A percentile compares a stretch with the other conserved stretches of the same genome.
phyloP scores from a whole-genome alignment of 768 basidiomycete species.

The Russula sp. region DNA sequence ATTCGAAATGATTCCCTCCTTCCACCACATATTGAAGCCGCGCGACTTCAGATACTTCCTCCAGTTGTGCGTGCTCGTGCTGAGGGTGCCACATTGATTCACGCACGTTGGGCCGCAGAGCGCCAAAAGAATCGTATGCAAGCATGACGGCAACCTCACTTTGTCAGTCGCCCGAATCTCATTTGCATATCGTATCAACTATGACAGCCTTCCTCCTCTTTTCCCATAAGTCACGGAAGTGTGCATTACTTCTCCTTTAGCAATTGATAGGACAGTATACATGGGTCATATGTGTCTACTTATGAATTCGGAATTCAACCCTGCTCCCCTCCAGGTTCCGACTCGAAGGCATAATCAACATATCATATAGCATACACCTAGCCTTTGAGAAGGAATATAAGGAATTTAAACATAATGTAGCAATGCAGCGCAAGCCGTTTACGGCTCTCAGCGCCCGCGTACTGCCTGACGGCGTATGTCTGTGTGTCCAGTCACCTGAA shows the following conservation, averaged over 20 bases:
- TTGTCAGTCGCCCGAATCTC: slow-evolving; percentile 1
- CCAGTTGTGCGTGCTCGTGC: slow-evolving; percentile 54
- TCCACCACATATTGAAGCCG: slow-evolving; percentile 55
- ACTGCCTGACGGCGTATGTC: background rate
- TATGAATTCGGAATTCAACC: background rate
- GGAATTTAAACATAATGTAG: background rate
- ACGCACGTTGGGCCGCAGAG: slow-evolving; percentile 69
- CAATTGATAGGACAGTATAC: background rate
- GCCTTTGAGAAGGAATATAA: background rate
- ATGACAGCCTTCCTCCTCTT: background rate
- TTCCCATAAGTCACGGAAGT: slow-evolving; percentile 4
- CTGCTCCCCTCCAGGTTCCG: background rate
- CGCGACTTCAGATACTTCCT: slow-evolving; percentile 48
- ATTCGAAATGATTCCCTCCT: slow-evolving; percentile 74
- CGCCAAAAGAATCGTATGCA: slow-evolving; percentile 23
- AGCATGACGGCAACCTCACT: slow-evolving; percentile 4
- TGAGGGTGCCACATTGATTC: slow-evolving; percentile 64
- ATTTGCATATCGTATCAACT: slow-evolving; percentile 8
- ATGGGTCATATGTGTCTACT: slow-evolving; percentile 6
- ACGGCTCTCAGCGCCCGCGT: slow-evolving; percentile 13
- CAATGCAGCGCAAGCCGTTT: slow-evolving; percentile 9
- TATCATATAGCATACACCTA: slow-evolving; percentile 16
- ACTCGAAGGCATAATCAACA: background rate
- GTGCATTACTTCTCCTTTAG: slow-evolving; percentile 8
- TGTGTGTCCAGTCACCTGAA: slow-evolving; percentile 7